Evolutionary conservation across 495 filamentous ascomycete genomes (phyloP), one percentile per base, ranked within the genome.

Genomic region (Clavariopsis aquatica): DNA sequence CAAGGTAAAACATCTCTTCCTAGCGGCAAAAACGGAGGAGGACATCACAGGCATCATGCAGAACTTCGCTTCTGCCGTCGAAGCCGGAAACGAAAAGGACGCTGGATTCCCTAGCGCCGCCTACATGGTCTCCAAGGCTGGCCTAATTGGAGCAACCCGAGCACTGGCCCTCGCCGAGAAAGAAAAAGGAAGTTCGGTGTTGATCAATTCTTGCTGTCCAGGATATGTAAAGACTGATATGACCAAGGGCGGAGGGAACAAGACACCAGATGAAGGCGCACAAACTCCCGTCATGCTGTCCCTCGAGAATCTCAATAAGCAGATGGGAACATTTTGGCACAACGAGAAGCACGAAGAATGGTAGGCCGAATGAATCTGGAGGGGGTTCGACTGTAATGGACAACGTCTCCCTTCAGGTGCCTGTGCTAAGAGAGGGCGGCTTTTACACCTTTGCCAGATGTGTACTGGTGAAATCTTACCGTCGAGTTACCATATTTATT

Each of bases 191-290:
- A 66, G 71, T 1, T 71, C 68, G 8, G 66, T 79, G 13, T 63
- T 82, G 64, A 69, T 83, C n/a, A 83, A 84, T 65, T 71, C 72
- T 19, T 83, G 80, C 65, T 83, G 81, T 75, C 82, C 81, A 0
- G 81, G 81, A 8, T 82, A 72, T 64, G 81, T 83, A 22, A 71
- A 72, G 38, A 83, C 81, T 47, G 81, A 83, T 69, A 82, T 84
- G 81, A 81, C 80, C 26, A 78, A 71, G 62, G 78, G 78, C 2
- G 52, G 29, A 13, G 66, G 69, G 3, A 28, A 26, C 19, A 64
- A 61, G 52, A 65, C 66, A 3, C 52, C 60, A 20, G 81, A 84
- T 69, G 46, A 83, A 64, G 81, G 81, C 31, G 79, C 81, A 27
- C 57, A 72, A 70, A 84, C 79, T 69, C 81, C 79, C 41, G 81